Base-by-base conservation (phyloP, 306 rosid genomes). In the Medicago ruthenica region DNA sequence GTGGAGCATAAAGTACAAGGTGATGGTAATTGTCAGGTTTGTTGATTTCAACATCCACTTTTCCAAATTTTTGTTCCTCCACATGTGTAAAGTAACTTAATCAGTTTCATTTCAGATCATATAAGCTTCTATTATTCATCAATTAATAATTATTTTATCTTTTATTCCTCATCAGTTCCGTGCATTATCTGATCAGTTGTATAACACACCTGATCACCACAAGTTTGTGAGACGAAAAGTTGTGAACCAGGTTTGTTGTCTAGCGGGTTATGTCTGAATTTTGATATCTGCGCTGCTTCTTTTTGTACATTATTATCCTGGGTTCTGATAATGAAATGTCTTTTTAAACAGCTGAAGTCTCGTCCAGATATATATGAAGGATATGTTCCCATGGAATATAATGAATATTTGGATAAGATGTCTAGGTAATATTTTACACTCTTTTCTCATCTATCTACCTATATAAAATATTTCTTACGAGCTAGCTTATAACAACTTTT, bases 1-100 rank as follows among this genome's bases (percentile, higher is more conserved):
- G 67, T 84, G 77, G 97, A 91, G 81, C 88, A 53, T 57, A 83
- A 76, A 83, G 89, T 92, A 45, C 84, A 85, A 80, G 96, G 97
- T 68, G 98, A 92, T 76, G 98, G 98, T 55, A 94, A 94, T 81
- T 91, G 98, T 67, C 97, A 91, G 97, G 98, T 90, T 66, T 34
- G 89, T 72, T 67, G 39, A 71, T 76, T 58, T 73, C 36, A 24
- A 51, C 73, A 15, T 83, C 51, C 55, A 39, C 39, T 69, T 41
- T 55, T 70, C 40, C 63, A 70, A 20, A 50, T 47, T 17, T 76
- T 50, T 39, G 58, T 67, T 71, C 42, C 50, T 60, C 44, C 37
- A 68, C 22, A 16, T 22, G 70, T 54, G n/a, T 39, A 14, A 15
- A 71, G 78, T 40, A 9, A 5, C 51, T 76, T 72, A 61, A 36